Evolutionary conservation across 345 rosid genomes (phyloP), one percentile per base, ranked within the genome.

Genomic region (Nephelium lappaceum): DNA sequence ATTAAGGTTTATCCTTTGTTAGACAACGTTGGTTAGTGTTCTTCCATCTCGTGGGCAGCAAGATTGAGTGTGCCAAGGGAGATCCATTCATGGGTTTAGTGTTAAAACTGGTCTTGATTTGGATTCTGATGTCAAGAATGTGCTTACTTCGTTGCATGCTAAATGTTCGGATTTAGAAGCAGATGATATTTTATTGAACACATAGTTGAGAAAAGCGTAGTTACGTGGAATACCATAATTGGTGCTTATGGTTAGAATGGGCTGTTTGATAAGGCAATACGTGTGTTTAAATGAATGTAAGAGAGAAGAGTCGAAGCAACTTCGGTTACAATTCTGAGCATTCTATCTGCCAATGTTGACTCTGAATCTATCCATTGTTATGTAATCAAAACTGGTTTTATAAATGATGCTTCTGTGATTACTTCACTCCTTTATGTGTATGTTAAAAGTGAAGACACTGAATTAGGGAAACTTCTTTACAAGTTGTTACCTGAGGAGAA

Each of bases 171-270:
- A 91, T 57, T 78, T 93, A 88, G 85, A 72, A 24, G 88, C 89
- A 43, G 90, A 90, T 1, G 83, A 88, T 57, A 16, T 81, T 14
- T 78, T 89, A 74, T 93, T 77, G 80, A 83, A 49, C 88, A 87
- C 64, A 86, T 88, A 86, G 75, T 27, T 27, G 93, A 89, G 45
- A 91, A 78, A 78, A 83, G 72, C 74, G 86, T 84, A 19, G 92
- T 89, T 82, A 89, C 98, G 27, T 94, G 97, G 98, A 94, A 93
- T 71, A 90, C 93, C 16, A 88, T 93, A 91, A 85, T 94, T 53
- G 86, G 94, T 76, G 93, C 91, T 0, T 94, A 87, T 71, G 87
- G 89, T 76, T 86, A 87, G 69, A 86, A 87, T 71, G 91, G 98
- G 74, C 80, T 87, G 5, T 82, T 78, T 51, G 82, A 83, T 25